Evolutionary conservation across 176 grass and related monocot species (phyloP), one percentile per base, ranked within the genome.

Genomic region (Echinochloa phyllopogon): DNA sequence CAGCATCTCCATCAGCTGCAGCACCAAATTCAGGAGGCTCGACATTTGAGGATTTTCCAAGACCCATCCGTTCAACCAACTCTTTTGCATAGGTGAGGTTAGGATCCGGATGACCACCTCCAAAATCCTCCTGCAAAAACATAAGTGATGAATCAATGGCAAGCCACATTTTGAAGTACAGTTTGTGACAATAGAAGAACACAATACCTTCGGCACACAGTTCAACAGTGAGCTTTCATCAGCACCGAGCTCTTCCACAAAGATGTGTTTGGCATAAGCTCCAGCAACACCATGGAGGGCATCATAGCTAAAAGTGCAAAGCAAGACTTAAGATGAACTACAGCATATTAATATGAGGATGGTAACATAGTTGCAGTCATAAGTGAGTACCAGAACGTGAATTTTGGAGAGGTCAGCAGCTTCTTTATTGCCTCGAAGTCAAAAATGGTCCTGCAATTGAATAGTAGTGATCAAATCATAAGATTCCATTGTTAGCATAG

Each of bases 21-120:
- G 93, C 96, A 72, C 96, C 96, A 89, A 96, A 99, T 85, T 99
- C 96, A 83, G 96, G 96, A 15, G 93, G 93, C n/a, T 96, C 91
- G 24, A 55, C 65, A 60, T 82, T 84, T 84, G 92, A 81, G 66
- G 82, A 62, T 66, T 96, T 99, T 24, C 96, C 89, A 51, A 99
- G 87, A 75, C 96, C 96, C 93, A 99, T 99, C 77, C 86, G 83
- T 33, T 85, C 96, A 87, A 99, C 96, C 82, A 99, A 86, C 69
- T 99, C 96, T 79, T 98, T 98, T 70, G 96, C 96, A 86, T 98
- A 98, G 4, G 96, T 98, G 58, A 98, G 81, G 87, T 98, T 98
- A 84, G 96, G 96, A 83, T 98, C 96, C 0, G 96, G 96, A 82
- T 98, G 93, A 40, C 93, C 93, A 49, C 96, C 96, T 53, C 96